A percentile compares a stretch with the other conserved stretches of the same genome.
These are phyloP conservation scores for Solanum aculeatissimum DNA, from an alignment of 305 asterid genomes.

Conservation along the genomic window DNA sequence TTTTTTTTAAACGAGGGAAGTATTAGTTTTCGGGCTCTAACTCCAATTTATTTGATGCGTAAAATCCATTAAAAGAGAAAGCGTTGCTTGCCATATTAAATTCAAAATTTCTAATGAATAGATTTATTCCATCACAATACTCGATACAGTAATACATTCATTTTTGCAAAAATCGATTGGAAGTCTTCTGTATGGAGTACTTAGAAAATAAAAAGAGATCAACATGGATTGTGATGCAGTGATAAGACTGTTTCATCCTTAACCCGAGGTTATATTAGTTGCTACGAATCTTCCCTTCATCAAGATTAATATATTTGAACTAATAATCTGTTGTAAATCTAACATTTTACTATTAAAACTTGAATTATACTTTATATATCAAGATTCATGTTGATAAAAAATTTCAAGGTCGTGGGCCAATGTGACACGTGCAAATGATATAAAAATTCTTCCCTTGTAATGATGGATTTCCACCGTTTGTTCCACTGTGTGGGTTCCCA, in stretches of 20 bases:
- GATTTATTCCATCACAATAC: background rate
- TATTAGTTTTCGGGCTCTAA: too few relatives aligned
- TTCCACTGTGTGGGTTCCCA: constrained; percentile 51
- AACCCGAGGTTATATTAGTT: too few relatives aligned
- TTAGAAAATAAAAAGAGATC: background rate
- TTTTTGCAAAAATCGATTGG: background rate
- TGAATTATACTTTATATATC: too few relatives aligned
- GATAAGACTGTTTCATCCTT: too few relatives aligned
- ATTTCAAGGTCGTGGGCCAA: background rate
- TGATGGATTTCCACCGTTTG: constrained; percentile 67
- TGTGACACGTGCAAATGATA: constrained; percentile 48
- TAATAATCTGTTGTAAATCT: background rate
- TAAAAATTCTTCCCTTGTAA: constrained; percentile 11
- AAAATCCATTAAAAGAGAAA: background rate
- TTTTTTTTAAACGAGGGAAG: too few relatives aligned
- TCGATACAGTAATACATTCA: too few relatives aligned
- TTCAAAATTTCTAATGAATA: background rate
- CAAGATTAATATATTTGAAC: too few relatives aligned
- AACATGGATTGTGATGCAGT: too few relatives aligned
- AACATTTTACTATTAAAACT: too few relatives aligned
- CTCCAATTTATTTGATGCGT: background rate
- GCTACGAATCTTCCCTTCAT: too few relatives aligned
- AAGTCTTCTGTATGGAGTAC: background rate
- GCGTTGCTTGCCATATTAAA: background rate
- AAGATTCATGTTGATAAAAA: too few relatives aligned